A percentile compares a stretch with the other conserved stretches of the same genome.
Evolutionary conservation across 108 stramenopile species (phyloP).

Genomic region (Stephanodiscus triporus): DNA sequence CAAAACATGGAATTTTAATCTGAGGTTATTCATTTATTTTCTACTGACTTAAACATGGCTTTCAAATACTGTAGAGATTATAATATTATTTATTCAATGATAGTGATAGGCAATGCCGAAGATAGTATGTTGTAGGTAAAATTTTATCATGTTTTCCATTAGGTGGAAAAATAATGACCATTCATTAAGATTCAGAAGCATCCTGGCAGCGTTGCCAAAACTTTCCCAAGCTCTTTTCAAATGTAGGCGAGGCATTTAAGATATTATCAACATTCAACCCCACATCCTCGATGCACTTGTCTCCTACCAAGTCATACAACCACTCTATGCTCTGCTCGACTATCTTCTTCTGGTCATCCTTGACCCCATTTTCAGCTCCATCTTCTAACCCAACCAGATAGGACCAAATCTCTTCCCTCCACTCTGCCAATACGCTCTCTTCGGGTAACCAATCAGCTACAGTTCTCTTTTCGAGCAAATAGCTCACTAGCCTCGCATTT

Average conservation of each 20-base stretch:
- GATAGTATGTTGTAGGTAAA: too few species aligned
- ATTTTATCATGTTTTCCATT: too few species aligned
- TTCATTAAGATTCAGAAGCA: slow-evolving; percentile 10
- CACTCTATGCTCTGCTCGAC: slow-evolving; percentile 46
- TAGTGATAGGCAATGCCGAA: too few species aligned
- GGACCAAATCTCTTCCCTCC: slow-evolving; percentile 49
- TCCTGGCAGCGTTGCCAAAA: slow-evolving; percentile 45
- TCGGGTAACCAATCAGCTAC: slow-evolving; percentile 53
- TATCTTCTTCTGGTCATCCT: slow-evolving; percentile 41
- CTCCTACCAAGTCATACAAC: slow-evolving; percentile 49
- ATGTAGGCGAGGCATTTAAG: slow-evolving; percentile 45
- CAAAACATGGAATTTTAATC: too few species aligned
- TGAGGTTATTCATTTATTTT: too few species aligned
- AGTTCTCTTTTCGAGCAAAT: slow-evolving; percentile 51
- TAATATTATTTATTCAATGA: too few species aligned
- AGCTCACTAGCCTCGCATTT: slow-evolving; percentile 56
- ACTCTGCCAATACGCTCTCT: slow-evolving; percentile 29
- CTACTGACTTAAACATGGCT: too few species aligned
- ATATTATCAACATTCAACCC: slow-evolving; percentile 41
- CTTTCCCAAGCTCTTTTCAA: slow-evolving; percentile 37
- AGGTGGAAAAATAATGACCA: slow-evolving; percentile 2
- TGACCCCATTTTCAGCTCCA: slow-evolving; percentile 8
- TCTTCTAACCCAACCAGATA: slow-evolving; percentile 43
- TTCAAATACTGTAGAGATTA: too few species aligned
- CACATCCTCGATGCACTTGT: slow-evolving; percentile 46